These are phyloP conservation scores for Neurospora intermedia DNA, from an alignment of 495 filamentous ascomycete species.

Conservation along the genomic window DNA sequence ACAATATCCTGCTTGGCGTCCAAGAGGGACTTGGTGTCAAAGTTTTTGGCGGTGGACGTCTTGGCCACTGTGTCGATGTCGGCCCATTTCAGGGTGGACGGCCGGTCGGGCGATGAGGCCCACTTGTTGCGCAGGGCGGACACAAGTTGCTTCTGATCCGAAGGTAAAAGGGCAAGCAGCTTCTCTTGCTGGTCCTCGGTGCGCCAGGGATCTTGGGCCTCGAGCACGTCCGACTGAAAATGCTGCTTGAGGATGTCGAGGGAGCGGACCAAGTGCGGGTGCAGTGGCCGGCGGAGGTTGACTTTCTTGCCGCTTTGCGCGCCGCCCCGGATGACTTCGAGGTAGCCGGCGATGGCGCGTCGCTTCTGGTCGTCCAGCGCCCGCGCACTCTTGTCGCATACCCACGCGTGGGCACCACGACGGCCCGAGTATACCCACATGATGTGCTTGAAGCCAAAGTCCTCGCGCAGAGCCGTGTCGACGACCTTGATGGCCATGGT, in stretches of 20 bases:
- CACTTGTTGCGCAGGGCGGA: slow-evolving; percentile 79
- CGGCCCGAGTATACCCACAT: slow-evolving; percentile 97
- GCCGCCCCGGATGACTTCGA: slow-evolving; percentile 77
- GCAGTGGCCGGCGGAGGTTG: slow-evolving; percentile 73
- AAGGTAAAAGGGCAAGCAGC: slow-evolving; percentile 65
- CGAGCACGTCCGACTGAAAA: slow-evolving; percentile 72
- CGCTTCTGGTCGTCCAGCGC: slow-evolving; percentile 73
- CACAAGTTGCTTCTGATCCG: slow-evolving; percentile 51
- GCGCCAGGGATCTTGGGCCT: slow-evolving; percentile 77
- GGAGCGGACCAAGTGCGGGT: slow-evolving; percentile 82
- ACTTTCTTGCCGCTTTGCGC: slow-evolving; percentile 79
- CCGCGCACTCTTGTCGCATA: slow-evolving; percentile 84
- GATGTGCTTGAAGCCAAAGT: slow-evolving; percentile 93
- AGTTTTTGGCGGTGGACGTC: slow-evolving; percentile 46
- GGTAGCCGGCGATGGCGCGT: slow-evolving; percentile 72
- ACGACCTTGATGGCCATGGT: slow-evolving; percentile 95
- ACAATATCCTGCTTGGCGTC: slow-evolving; percentile 91
- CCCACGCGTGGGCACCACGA: slow-evolving; percentile 94
- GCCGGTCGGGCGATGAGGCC: slow-evolving; percentile 67
- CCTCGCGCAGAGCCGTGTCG: slow-evolving; percentile 73
- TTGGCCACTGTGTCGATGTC: slow-evolving; percentile 84
- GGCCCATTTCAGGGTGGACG: slow-evolving; percentile 73
- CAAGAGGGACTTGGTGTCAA: slow-evolving; percentile 56
- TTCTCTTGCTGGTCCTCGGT: slow-evolving; percentile 54
- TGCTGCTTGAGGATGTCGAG: slow-evolving; percentile 66